These are phyloP conservation scores for Aspergillus quadricinctus DNA, from an alignment of 2,329 filamentous ascomycete species.

Conservation along the genomic window DNA sequence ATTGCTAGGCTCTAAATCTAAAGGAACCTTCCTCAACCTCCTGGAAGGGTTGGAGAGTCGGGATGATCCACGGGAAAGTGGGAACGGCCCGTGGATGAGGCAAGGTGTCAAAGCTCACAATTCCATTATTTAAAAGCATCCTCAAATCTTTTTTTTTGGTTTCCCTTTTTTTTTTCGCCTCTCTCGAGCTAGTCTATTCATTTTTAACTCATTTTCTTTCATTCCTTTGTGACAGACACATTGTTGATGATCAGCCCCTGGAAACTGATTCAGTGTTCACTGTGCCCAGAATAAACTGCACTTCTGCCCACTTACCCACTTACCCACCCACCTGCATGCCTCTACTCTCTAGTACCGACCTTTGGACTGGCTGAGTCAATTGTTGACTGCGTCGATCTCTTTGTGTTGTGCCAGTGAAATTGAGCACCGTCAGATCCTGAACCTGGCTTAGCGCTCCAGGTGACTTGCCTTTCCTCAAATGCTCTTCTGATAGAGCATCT, in stretches of 20 bases:
- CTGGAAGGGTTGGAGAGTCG: background rate
- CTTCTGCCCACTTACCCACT: background rate
- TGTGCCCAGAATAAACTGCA: background rate
- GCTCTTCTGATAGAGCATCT: constrained; percentile 6
- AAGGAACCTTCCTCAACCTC: background rate
- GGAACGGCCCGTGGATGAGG: background rate
- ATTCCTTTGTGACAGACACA: background rate
- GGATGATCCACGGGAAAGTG: background rate
- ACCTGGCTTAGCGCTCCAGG: constrained; percentile 1
- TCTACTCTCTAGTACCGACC: background rate
- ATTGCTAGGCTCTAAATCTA: background rate
- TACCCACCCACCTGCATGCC: background rate
- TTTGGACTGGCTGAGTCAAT: background rate
- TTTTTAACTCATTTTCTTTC: background rate
- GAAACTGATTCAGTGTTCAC: background rate
- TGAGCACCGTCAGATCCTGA: background rate
- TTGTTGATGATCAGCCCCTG: background rate
- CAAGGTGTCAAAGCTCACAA: background rate
- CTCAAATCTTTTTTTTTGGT: background rate
- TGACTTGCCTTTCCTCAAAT: background rate
- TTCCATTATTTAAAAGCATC: background rate
- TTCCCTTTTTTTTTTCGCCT: background rate
- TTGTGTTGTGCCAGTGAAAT: background rate
- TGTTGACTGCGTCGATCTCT: background rate
- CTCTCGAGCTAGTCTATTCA: background rate